A percentile compares a stretch with the other conserved stretches of the same genome.
These are phyloP conservation scores for Penicillium verhagenii DNA, from an alignment of 495 filamentous ascomycete genomes.

Conservation along the genomic window DNA sequence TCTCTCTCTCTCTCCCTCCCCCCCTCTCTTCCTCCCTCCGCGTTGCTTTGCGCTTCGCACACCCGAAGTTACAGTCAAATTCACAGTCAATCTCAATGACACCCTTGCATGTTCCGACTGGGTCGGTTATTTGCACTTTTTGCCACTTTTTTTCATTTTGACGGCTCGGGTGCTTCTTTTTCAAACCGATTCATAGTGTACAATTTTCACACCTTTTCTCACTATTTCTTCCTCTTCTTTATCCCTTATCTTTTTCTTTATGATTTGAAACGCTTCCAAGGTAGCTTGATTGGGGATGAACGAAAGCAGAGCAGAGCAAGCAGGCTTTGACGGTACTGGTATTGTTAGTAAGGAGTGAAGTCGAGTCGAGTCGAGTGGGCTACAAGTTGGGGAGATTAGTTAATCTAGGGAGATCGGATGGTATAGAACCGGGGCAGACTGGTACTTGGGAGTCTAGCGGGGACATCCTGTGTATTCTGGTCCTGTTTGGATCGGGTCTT, in stretches of 20 bases:
- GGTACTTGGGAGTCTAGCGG: no score
- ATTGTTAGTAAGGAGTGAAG: not conserved
- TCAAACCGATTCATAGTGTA: conserved; percentile 29
- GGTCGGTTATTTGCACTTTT: conserved; percentile 26
- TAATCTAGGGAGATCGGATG: no score
- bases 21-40: no score
- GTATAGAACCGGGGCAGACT: no score
- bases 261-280: no score
- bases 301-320: no score
- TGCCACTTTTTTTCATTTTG: not conserved
- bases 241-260: not conserved
- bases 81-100: conserved; percentile 8
- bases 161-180: conserved; percentile 17
- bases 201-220: conserved; percentile 31
- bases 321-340: not conserved
- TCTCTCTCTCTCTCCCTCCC: no score
- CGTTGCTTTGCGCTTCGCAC: not conserved
- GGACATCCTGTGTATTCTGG: not conserved
- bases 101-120: conserved; percentile 37
- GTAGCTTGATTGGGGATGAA: not conserved
- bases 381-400: not conserved
- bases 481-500: not conserved
- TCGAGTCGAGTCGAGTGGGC: no score
- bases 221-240: conserved; percentile 2
- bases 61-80: no score